These are phyloP conservation scores for Coemansia sp. DNA, from an alignment of 192 early-diverging fungal genomes.

Conservation along the genomic window DNA sequence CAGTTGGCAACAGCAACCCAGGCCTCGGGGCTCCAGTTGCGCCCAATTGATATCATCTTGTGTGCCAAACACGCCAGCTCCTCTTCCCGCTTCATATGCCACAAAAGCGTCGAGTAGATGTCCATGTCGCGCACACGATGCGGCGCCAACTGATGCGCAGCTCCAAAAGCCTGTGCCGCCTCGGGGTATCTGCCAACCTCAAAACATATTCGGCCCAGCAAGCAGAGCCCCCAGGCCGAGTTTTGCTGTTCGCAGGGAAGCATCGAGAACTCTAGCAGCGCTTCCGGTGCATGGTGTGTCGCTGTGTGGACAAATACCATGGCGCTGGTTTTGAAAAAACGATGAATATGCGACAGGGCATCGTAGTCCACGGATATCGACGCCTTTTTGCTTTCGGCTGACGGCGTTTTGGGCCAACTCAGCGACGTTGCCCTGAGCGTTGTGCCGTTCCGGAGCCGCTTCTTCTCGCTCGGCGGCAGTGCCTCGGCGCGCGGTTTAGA, in stretches of 20 bases:
- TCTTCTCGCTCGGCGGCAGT: slow-evolving; percentile 31
- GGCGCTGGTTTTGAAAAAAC: slow-evolving; percentile 12
- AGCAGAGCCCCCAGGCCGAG: slow-evolving; percentile 35
- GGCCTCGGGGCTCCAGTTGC: slow-evolving; percentile 68
- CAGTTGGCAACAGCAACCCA: slow-evolving; percentile 76
- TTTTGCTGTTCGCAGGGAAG: slow-evolving; percentile 28
- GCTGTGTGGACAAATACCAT: slow-evolving; percentile 10
- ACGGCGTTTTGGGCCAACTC: not conserved
- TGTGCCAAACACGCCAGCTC: slow-evolving; percentile 71
- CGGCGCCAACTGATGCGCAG: slow-evolving; percentile 61
- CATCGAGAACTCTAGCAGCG: slow-evolving; percentile 16
- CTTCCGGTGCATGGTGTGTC: slow-evolving; percentile 14
- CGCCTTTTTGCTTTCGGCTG: not conserved
- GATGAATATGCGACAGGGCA: slow-evolving; percentile 7
- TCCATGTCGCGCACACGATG: slow-evolving; percentile 78
- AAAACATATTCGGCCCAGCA: slow-evolving; percentile 55
- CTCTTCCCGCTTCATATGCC: slow-evolving; percentile 78
- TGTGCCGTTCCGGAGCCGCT: slow-evolving; percentile 37
- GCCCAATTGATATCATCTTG: slow-evolving; percentile 62
- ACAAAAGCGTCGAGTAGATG: slow-evolving; percentile 76
- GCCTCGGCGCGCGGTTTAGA: slow-evolving; percentile 5
- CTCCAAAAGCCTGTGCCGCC: slow-evolving; percentile 55
- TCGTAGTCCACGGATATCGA: not conserved
- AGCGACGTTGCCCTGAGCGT: slow-evolving; percentile 12
- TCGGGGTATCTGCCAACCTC: slow-evolving; percentile 55